These are phyloP conservation scores for Exophiala dermatitidis DNA, from an alignment of 2,329 filamentous ascomycete species.

Conservation along the genomic window DNA sequence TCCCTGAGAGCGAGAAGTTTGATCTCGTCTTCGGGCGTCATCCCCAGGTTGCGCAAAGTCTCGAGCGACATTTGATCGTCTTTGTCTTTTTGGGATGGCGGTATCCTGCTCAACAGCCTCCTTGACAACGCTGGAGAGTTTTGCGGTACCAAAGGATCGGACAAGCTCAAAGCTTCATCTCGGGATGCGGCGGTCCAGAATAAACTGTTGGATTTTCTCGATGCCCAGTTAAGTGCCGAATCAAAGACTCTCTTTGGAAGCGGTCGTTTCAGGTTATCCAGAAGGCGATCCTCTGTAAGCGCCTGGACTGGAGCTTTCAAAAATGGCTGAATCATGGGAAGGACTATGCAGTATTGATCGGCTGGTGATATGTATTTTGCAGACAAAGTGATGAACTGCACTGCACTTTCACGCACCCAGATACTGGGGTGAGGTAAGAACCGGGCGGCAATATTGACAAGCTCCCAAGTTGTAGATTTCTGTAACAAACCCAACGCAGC, in stretches of 20 bases:
- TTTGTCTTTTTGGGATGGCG: slow-evolving; percentile 59
- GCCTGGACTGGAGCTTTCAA: slow-evolving; percentile 65
- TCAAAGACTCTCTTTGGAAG: slow-evolving; percentile 75
- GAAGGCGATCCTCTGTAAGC: slow-evolving; percentile 64
- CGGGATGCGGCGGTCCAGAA: slow-evolving; percentile 80
- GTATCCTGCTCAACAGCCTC: slow-evolving; percentile 42
- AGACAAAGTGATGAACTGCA: slow-evolving; percentile 72
- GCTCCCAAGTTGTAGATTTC: slow-evolving; percentile 74
- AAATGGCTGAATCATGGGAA: slow-evolving; percentile 74
- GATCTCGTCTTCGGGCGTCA: slow-evolving; percentile 75
- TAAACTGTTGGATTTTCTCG: slow-evolving; percentile 67
- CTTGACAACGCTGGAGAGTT: slow-evolving; percentile 50
- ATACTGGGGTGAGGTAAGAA: slow-evolving; percentile 91
- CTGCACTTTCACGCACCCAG: slow-evolving; percentile 87
- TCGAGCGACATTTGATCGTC: slow-evolving; percentile 93
- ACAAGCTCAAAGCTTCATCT: slow-evolving; percentile 62
- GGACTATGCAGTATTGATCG: slow-evolving; percentile 74
- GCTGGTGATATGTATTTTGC: slow-evolving; percentile 69
- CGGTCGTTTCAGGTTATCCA: slow-evolving; percentile 78
- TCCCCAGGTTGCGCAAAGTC: slow-evolving; percentile 74
- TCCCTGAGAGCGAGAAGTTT: slow-evolving; percentile 81
- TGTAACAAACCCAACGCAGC: slow-evolving; percentile 83
- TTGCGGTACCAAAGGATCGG: slow-evolving; percentile 47
- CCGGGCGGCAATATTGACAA: slow-evolving; percentile 72
- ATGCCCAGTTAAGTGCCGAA: slow-evolving; percentile 76